Evolutionary conservation across 768 basidiomycete genomes (phyloP), one percentile per base, ranked within the genome.

Genomic region (Macrocybe gigantea): DNA sequence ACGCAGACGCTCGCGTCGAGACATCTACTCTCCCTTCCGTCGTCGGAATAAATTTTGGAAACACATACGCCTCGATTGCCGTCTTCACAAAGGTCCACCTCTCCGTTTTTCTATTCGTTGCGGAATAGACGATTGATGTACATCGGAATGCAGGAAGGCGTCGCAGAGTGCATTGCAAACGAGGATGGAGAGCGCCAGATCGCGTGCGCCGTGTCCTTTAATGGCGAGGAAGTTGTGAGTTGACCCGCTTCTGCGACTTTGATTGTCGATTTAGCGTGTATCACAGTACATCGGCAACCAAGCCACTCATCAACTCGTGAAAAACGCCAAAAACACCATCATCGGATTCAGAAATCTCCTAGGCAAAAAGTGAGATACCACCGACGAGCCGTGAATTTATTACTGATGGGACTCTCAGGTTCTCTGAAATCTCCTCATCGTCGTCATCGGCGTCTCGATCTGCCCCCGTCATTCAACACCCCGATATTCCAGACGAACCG

Each of bases 121-220:
- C 42, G 7, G 10, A 22, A 44, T 11, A 11, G n/a, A 15, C 31
- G 29, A 33, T 12, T 44, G 12, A n/a, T 11, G 14, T 32, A 33
- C 42, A 33, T 13, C 32, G 13, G 5, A 5, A 32, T 8, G 42
- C 42, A 94, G 92, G 93, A 96, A 67, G 90, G 90, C 9, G 72
- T 88, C 31, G 85, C 94, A 38, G 90, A 93, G 60, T 95, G 91
- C 63, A 97, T 98, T 51, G 96, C 94, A 5, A 98, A 97, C 63
- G 94, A 98, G 63, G 95, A 98, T 63, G 95, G 96, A 31, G 95
- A 97, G 62, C 85, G 96, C 32, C 95, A 99, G 70, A 98, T 99
- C 59, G 93, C 93, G 0, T 92, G 90, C 62, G 93, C 93, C 29
- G 73, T 98, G 47, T 81, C 93, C 0, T 98, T 95, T 64, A 80